Base-by-base conservation (phyloP, 331 rosid species). In the Acacia pycnantha region DNA sequence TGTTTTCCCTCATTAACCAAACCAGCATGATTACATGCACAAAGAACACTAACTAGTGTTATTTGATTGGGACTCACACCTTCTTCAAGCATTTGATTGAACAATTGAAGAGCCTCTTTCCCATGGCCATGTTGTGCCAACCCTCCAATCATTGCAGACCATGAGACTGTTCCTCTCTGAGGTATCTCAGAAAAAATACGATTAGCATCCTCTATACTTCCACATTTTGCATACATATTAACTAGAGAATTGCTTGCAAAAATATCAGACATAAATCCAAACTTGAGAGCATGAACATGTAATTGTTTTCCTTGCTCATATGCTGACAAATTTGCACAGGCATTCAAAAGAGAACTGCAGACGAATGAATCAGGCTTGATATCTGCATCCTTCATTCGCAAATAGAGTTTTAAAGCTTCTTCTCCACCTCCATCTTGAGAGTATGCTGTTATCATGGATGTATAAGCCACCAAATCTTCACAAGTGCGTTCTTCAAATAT, bases 141-240 rank as follows among this genome's bases (percentile, higher is more conserved):
- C 69, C 98, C 98, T 78, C 94, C 97, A 21, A 95, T 95, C 93
- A 93, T 95, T 29, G 97, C 98, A 65, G 98, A 91, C 97, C 98
- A 91, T 11, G 97, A 95, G 82, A 93, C 94, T 51, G 87, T 82
- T 84, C 97, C 97, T 77, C 95, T 90, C 73, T 81, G 74, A 0
- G 92, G 87, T 84, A 95, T 94, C 91, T 90, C 98, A 11, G 83
- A 82, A 88, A 95, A 95, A 82, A 94, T 90, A 59, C 68, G 69
- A 64, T 65, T 78, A n/a, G 97, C 97, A 71, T 95, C 97, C 44
- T 86, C 95, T 70, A 91, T 90, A 83, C 93, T 89, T 85, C 97
- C 97, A 79, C 97, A 93, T 85, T 95, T 95, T 74, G 95, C 97
- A 40, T 95, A 95, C 98, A 93, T 95, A 82, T 95, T 91, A 66